These are phyloP conservation scores for Penicillium coprophilum DNA, from an alignment of 495 filamentous ascomycete genomes.

Conservation along the genomic window DNA sequence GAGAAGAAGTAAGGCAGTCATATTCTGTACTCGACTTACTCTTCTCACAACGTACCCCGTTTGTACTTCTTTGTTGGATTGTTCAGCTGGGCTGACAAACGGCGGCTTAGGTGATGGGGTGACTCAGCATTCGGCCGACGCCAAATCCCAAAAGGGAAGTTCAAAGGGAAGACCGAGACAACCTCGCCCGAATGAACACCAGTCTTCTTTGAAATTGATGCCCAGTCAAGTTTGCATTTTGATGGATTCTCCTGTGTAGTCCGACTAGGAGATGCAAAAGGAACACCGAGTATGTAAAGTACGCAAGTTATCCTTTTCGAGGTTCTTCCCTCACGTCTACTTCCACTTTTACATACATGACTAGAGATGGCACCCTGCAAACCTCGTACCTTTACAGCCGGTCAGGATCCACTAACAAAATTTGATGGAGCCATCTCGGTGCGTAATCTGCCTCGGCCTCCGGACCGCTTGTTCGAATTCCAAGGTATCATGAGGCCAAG, in stretches of 20 bases:
- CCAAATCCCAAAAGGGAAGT: not conserved
- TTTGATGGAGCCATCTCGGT: no score
- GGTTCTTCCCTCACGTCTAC: no score
- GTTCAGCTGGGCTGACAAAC: not conserved
- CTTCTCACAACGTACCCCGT: not conserved
- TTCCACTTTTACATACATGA: no score
- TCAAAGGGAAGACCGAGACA: not conserved
- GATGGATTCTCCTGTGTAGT: not conserved
- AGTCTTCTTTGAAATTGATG: not conserved
- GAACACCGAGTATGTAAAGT: not conserved
- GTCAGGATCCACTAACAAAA: no score
- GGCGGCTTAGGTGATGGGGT: not conserved
- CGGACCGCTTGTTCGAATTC: no score
- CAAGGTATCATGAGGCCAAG: no score
- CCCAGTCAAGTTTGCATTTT: not conserved
- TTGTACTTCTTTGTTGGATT: not conserved
- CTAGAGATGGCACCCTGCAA: no score
- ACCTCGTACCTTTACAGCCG: no score
- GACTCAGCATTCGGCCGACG: not conserved
- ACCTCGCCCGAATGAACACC: not conserved
- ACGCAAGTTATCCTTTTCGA: no score
- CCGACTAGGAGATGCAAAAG: not conserved
- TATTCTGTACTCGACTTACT: not conserved
- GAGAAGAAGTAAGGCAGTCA: not conserved
- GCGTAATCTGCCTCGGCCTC: no score